Conservation (phyloP, 768 basidiomycete genomes). For the Suillus spraguei region DNA sequence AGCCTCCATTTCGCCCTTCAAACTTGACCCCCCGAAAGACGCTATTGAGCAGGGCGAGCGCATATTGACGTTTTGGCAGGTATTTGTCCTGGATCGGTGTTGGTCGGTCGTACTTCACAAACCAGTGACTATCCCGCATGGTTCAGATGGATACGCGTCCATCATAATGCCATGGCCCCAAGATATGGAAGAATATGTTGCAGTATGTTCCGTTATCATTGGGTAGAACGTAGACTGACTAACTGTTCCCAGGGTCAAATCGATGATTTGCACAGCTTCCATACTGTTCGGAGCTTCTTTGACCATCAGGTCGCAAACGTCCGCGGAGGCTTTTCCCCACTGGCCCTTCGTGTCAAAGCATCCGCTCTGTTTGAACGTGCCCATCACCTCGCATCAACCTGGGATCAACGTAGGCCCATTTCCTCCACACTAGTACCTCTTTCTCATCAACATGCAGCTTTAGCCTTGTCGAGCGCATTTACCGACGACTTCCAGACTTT, state of each 20-base stretch:
- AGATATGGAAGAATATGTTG: slow-evolving; percentile 69
- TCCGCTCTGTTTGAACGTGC: slow-evolving; percentile 76
- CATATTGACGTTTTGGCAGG: slow-evolving; percentile 82
- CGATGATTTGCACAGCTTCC: slow-evolving; percentile 50
- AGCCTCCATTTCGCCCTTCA: slow-evolving; percentile 39
- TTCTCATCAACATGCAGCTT: slow-evolving; percentile 35
- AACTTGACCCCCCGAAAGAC: slow-evolving; percentile 60
- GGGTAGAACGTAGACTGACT: slow-evolving; percentile 17
- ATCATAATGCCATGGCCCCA: slow-evolving; percentile 82
- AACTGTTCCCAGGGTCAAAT: slow-evolving; percentile 53
- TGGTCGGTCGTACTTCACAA: slow-evolving; percentile 78
- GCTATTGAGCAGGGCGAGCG: slow-evolving; percentile 68
- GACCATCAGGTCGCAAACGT: slow-evolving; percentile 54
- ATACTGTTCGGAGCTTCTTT: slow-evolving; percentile 65
- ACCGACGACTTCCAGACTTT: slow-evolving; percentile 61
- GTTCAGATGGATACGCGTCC: slow-evolving; percentile 53
- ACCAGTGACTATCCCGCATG: slow-evolving; percentile 67
- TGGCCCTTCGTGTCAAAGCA: slow-evolving; percentile 72
- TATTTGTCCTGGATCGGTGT: slow-evolving; percentile 77
- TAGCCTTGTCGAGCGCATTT: slow-evolving; percentile 49
- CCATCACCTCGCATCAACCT: slow-evolving; percentile 57
- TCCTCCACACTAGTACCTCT: slow-evolving; percentile 16
- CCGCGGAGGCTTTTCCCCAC: slow-evolving; percentile 58
- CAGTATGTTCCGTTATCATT: slow-evolving; percentile 43
- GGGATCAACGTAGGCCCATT: slow-evolving; percentile 54